Evolutionary conservation across 768 basidiomycete species (phyloP).

Genomic region (Pholiota conissans): DNA sequence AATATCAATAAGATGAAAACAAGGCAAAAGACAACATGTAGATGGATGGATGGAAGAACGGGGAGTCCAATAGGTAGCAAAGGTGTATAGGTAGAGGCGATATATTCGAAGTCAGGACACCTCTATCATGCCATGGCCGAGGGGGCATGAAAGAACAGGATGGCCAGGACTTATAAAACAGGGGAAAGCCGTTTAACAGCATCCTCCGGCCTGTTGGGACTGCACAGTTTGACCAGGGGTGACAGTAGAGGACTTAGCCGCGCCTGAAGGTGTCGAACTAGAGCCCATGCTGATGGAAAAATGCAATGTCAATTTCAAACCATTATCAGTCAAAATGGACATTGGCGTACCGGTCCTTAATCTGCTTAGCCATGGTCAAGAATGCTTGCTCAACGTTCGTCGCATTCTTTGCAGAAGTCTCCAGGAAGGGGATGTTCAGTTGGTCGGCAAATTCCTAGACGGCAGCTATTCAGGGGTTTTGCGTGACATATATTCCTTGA

Average conservation of each 20-base stretch:
- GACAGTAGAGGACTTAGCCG: conserved; percentile 81
- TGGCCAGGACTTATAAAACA: not conserved
- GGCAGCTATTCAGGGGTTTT: conserved; percentile 1
- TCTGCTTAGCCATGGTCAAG: conserved; percentile 97
- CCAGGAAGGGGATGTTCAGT: conserved; percentile 90
- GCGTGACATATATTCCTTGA: not conserved
- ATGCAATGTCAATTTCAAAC: not conserved
- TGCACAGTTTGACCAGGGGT: conserved; percentile 84
- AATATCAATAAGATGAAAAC: conserved; percentile 18
- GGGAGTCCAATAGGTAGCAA: conserved; percentile 33
- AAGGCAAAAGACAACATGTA: conserved; percentile 24
- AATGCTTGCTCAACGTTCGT: conserved; percentile 99
- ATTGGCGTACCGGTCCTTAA: conserved; percentile 76
- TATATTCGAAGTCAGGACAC: conserved; percentile 29
- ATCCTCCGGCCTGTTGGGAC: conserved; percentile 69
- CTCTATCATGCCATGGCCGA: conserved; percentile 11
- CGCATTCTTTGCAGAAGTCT: conserved; percentile 99
- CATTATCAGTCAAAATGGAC: not conserved
- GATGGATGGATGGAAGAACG: conserved; percentile 13
- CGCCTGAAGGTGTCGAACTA: conserved; percentile 69
- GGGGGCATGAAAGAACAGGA: conserved; percentile 11
- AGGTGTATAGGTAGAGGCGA: conserved; percentile 36
- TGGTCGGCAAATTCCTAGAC: conserved; percentile 92
- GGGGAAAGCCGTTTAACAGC: conserved; percentile 59
- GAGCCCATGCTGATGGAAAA: conserved; percentile 73